Percentiles rank a stretch among this genome's conserved stretches.
phyloP scores from a whole-genome alignment of 2,329 filamentous ascomycete genomes.

The Xylaria sp. region DNA sequence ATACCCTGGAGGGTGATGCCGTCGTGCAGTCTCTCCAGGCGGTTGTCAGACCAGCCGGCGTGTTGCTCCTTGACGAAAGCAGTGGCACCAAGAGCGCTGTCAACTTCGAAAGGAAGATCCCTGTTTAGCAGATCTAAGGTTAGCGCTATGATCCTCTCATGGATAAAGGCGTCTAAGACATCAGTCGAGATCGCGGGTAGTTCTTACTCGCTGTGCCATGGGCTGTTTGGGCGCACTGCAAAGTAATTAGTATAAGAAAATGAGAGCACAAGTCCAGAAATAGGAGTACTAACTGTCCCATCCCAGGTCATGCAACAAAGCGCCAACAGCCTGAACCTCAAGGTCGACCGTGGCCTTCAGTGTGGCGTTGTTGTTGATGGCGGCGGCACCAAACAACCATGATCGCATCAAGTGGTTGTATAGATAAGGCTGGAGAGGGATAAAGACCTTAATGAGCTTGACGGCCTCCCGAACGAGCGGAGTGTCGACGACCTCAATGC shows the following conservation, averaged over 20 bases:
- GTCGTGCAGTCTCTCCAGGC: slow-evolving; percentile 30
- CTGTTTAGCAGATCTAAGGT: slow-evolving; percentile 8
- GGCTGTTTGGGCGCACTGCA: slow-evolving; percentile 30
- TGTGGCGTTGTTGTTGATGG: slow-evolving; percentile 37
- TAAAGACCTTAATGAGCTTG: slow-evolving; percentile 29
- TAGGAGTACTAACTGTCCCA: slow-evolving; percentile 34
- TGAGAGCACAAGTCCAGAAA: not conserved
- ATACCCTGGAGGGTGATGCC: slow-evolving; percentile 34
- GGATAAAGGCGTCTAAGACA: not conserved
- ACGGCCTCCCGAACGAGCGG: slow-evolving; percentile 31
- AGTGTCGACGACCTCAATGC: slow-evolving; percentile 38
- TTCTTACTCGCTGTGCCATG: slow-evolving; percentile 29
- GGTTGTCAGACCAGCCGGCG: slow-evolving; percentile 14
- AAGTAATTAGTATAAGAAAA: slow-evolving; percentile 10
- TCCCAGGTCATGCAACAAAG: slow-evolving; percentile 35
- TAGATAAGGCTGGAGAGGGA: slow-evolving; percentile 37
- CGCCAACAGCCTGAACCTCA: slow-evolving; percentile 34
- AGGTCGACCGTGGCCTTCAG: slow-evolving; percentile 34
- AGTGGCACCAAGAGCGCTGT: slow-evolving; percentile 32
- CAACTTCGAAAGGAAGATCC: slow-evolving; percentile 30
- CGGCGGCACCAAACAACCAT: slow-evolving; percentile 36
- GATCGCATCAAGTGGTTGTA: slow-evolving; percentile 38
- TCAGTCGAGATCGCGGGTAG: not conserved
- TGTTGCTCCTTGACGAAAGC: slow-evolving; percentile 27
- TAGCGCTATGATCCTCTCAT: not conserved